Evolutionary conservation across 306 rosid genomes (phyloP).

Genomic region (Heteromeles arbutifolia): DNA sequence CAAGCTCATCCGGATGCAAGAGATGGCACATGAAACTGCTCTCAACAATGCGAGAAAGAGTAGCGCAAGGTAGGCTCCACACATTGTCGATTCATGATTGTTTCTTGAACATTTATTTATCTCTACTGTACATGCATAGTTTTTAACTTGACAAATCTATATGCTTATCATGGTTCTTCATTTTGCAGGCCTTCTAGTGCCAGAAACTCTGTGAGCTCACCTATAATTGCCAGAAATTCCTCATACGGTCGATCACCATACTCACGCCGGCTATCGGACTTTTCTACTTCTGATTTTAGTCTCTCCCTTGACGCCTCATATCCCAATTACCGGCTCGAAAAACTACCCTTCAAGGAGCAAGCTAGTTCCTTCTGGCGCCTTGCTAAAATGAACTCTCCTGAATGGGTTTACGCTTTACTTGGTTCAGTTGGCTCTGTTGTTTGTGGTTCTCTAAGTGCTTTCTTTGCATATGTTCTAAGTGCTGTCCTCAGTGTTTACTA

Average conservation of each 20-base stretch:
- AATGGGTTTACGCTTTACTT: conserved; percentile 78
- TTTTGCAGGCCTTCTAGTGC: conserved; percentile 94
- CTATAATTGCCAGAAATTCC: conserved; percentile 90
- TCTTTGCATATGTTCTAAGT: conserved; percentile 93
- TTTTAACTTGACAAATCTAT: not conserved
- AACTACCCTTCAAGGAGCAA: conserved; percentile 90
- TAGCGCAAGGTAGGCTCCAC: conserved; percentile 71
- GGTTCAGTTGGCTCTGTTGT: conserved; percentile 91
- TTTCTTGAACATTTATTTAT: not conserved
- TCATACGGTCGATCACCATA: conserved; percentile 97
- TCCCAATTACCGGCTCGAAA: conserved; percentile 77
- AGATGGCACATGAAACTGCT: conserved; percentile 85
- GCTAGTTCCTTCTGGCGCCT: conserved; percentile 98
- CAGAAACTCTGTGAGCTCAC: conserved; percentile 97
- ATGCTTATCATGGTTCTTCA: not conserved
- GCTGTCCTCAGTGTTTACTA: conserved; percentile 89
- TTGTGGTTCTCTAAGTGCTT: conserved; percentile 94
- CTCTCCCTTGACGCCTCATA: conserved; percentile 73
- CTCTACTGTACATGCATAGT: not conserved
- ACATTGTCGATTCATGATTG: not conserved
- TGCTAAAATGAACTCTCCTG: conserved; percentile 98
- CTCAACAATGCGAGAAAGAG: conserved; percentile 91
- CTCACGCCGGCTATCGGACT: conserved; percentile 94
- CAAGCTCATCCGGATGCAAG: conserved; percentile 90
- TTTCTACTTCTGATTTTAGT: conserved; percentile 92